Percentiles rank a stretch among this genome's conserved stretches.
Conservation (phyloP, 306 rosid genomes). For the Castanea mollissima region DNA sequence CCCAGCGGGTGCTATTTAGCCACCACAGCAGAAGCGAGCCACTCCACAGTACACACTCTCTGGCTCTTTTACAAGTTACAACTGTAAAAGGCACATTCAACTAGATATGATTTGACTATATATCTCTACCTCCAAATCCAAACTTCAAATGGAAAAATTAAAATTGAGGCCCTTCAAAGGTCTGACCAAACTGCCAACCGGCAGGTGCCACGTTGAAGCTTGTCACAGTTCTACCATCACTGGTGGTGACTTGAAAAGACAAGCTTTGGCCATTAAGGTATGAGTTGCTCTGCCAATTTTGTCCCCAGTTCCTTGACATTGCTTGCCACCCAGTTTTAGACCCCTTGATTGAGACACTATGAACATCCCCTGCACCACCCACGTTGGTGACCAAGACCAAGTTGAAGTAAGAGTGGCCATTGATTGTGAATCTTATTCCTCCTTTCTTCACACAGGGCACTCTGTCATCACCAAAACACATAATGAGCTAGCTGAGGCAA, state of each 20-base stretch:
- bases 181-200: conserved; percentile 86
- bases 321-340: conserved; percentile 76
- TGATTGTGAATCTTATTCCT: conserved; percentile 86
- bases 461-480: conserved; percentile 36
- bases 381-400: conserved; percentile 84
- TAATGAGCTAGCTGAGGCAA: background rate
- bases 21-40: conserved; percentile 24
- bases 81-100: background rate
- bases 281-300: conserved; percentile 92
- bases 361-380: conserved; percentile 83
- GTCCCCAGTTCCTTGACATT: conserved; percentile 95
- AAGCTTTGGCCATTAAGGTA: conserved; percentile 74
- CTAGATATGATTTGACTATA: background rate
- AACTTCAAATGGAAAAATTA: conserved; percentile 9
- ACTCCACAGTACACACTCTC: background rate
- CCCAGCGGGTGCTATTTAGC: conserved; percentile 31
- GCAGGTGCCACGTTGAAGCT: conserved; percentile 53
- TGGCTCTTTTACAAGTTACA: background rate
- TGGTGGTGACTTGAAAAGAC: conserved; percentile 82
- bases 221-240: conserved; percentile 75
- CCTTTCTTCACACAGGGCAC: conserved; percentile 81
- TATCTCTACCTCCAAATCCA: background rate
- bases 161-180: conserved; percentile 70
- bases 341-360: conserved; percentile 77
- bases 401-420: conserved; percentile 95